Conservation (phyloP, 1,284 basidiomycete genomes). For the Ustilago nuda region DNA sequence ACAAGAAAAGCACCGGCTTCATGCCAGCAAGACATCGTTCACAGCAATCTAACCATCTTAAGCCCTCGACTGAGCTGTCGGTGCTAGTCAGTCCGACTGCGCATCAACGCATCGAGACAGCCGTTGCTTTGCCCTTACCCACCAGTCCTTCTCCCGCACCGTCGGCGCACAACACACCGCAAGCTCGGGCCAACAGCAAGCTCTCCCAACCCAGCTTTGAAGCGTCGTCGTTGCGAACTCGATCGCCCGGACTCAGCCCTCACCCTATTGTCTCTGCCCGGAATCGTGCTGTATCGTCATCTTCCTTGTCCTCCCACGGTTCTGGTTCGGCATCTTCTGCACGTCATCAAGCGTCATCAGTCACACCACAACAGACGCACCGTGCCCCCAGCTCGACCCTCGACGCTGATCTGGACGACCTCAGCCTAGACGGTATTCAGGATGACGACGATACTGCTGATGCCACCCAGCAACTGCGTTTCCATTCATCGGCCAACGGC, state of each 20-base stretch:
- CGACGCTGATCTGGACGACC: conserved; percentile 31
- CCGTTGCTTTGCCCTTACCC: conserved; percentile 37
- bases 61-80: conserved; percentile 25
- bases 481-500: background rate
- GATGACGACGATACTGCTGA: conserved; percentile 38
- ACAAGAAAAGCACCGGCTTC: conserved; percentile 32
- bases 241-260: conserved; percentile 34
- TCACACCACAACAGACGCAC: conserved; percentile 7
- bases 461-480: conserved; percentile 27
- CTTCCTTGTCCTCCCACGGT: conserved; percentile 42
- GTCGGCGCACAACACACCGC: conserved; percentile 11
- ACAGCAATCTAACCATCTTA: conserved; percentile 17
- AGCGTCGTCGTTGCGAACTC: conserved; percentile 19
- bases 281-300: conserved; percentile 37
- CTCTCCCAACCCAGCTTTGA: conserved; percentile 19
- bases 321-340: conserved; percentile 26
- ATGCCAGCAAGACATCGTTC: conserved; percentile 33
- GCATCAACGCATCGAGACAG: conserved; percentile 37
- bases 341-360: conserved; percentile 12
- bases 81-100: conserved; percentile 37
- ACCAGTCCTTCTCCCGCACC: conserved; percentile 32
- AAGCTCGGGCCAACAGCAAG: conserved; percentile 17
- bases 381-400: background rate
- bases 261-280: conserved; percentile 8
- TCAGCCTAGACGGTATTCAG: conserved; percentile 14